These are phyloP conservation scores for Erythrobasidium hasegawianum DNA, from an alignment of 1,284 basidiomycete genomes.

Conservation along the genomic window DNA sequence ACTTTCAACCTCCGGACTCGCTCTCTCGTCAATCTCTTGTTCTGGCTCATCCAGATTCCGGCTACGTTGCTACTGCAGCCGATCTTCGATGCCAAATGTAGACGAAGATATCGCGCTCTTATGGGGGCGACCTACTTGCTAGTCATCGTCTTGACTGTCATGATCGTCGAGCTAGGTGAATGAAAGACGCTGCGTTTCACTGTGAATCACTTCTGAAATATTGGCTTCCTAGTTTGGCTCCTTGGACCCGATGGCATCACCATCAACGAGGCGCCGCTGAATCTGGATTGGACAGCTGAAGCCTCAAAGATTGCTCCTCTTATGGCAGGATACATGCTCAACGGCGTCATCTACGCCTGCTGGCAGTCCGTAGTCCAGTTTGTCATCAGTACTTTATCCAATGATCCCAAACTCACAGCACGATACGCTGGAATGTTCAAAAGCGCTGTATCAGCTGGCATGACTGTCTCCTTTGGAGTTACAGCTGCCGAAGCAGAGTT, in stretches of 20 bases:
- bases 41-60: constrained; percentile 28
- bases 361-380: constrained; percentile 29
- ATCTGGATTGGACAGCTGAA: constrained; percentile 16
- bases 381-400: constrained; percentile 1
- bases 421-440: constrained; percentile 27
- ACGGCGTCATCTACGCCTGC: constrained; percentile 28
- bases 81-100: constrained; percentile 20
- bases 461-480: constrained; percentile 22
- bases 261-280: constrained; percentile 9
- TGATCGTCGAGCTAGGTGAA: constrained; percentile 1
- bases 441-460: constrained; percentile 18
- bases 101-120: background rate
- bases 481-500: constrained; percentile 12
- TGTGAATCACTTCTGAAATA: too few relatives aligned
- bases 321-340: constrained; percentile 23
- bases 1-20: constrained; percentile 16
- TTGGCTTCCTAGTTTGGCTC: background rate
- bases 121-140: constrained; percentile 18
- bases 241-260: constrained; percentile 19
- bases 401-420: constrained; percentile 11
- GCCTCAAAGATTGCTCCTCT: constrained; percentile 6
- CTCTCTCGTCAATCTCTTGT: constrained; percentile 11
- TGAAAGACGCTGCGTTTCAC: too few relatives aligned
- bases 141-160: constrained; percentile 17
- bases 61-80: constrained; percentile 19